Evolutionary conservation across 2,329 filamentous ascomycete species (phyloP).

Genomic region (Calonectria crousiana): DNA sequence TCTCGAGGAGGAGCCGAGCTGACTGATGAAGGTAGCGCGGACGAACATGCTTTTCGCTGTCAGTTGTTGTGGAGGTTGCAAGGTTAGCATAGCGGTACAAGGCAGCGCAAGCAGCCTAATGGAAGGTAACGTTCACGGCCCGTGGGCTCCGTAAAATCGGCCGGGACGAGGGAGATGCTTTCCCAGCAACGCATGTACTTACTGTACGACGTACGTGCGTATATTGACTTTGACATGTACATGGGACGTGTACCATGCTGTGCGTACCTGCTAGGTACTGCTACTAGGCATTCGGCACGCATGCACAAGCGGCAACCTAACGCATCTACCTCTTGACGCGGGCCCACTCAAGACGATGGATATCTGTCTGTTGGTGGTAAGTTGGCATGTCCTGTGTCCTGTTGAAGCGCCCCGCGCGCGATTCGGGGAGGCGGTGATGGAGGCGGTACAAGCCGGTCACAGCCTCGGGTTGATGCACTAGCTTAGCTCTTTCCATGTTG

Average conservation of each 20-base stretch:
- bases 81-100: slow-evolving; percentile 3
- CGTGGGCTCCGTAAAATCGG: slow-evolving; percentile 7
- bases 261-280: neutral
- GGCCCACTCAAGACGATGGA: slow-evolving; percentile 5
- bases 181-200: neutral
- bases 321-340: neutral
- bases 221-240: slow-evolving; percentile 1
- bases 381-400: neutral
- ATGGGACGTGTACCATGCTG: neutral
- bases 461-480: slow-evolving; percentile 5
- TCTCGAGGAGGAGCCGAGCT: slow-evolving; percentile 34
- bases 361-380: neutral
- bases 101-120: neutral
- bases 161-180: neutral
- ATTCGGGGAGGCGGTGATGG: slow-evolving; percentile 13
- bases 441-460: neutral
- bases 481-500: neutral
- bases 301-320: slow-evolving; percentile 1
- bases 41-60: slow-evolving; percentile 29
- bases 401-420: neutral
- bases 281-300: neutral
- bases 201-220: neutral
- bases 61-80: slow-evolving; percentile 6
- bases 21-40: slow-evolving; percentile 36
- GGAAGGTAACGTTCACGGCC: neutral